phyloP scores from a whole-genome alignment of 2,329 filamentous ascomycete genomes.

The Cercospora nicotianae region DNA sequence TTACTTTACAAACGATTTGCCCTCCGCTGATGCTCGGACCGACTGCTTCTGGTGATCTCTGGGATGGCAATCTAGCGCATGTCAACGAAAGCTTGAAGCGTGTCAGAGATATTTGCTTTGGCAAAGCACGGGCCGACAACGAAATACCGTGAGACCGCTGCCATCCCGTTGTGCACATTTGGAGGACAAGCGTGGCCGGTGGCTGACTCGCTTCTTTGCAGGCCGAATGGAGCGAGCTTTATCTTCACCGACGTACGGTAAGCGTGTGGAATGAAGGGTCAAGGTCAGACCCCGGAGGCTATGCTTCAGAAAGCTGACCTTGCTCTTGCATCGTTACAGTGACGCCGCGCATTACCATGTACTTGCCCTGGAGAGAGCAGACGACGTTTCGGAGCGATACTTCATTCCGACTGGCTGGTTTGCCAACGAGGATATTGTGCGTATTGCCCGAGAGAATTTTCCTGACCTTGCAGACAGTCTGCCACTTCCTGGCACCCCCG shows the following conservation, averaged over 20 bases:
- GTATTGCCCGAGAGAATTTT: constrained; percentile 1
- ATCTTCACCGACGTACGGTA: constrained; percentile 7
- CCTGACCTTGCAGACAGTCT: constrained; percentile 1
- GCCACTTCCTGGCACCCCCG: background rate
- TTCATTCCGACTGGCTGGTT: constrained; percentile 10
- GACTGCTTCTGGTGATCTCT: constrained; percentile 3
- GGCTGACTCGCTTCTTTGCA: background rate
- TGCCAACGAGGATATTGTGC: constrained; percentile 4
- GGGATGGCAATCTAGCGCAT: background rate
- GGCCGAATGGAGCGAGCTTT: constrained; percentile 5
- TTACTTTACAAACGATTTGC: constrained; percentile 1
- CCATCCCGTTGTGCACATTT: background rate
- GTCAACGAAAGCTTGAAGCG: constrained; percentile 9
- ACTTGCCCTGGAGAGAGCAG: background rate
- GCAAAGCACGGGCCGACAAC: constrained; percentile 3
- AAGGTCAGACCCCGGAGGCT: background rate
- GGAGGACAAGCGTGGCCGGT: background rate
- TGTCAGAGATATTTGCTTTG: constrained; percentile 7
- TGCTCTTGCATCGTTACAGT: background rate
- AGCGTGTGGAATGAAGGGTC: background rate
- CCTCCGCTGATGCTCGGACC: constrained; percentile 11
- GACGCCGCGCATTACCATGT: constrained; percentile 8
- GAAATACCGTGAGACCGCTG: constrained; percentile 3
- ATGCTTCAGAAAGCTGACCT: background rate
- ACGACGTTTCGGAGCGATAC: constrained; percentile 5